Conservation (phyloP, 1,284 basidiomycete species). For the Trichosporon sp. region DNA sequence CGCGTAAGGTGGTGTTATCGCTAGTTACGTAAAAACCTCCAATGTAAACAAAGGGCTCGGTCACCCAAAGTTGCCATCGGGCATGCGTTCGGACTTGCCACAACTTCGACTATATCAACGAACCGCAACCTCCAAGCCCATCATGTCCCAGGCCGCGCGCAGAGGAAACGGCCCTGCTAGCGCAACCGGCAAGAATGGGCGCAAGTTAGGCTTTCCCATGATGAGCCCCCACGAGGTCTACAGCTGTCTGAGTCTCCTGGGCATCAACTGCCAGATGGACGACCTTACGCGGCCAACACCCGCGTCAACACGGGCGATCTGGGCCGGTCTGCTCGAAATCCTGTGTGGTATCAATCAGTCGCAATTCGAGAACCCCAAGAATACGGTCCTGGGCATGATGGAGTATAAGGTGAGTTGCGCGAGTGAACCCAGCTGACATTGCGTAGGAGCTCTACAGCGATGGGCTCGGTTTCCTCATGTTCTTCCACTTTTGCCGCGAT, state of each 20-base stretch:
- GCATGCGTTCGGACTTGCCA: too few relatives aligned
- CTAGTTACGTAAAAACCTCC: neutral
- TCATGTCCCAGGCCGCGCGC: neutral
- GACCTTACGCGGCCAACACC: slow-evolving; percentile 66
- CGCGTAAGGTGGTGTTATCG: neutral
- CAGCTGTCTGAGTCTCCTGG: slow-evolving; percentile 37
- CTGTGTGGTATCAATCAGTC: slow-evolving; percentile 64
- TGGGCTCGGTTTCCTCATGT: slow-evolving; percentile 59
- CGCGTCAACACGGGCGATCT: slow-evolving; percentile 59
- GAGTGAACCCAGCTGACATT: neutral
- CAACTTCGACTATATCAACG: too few relatives aligned
- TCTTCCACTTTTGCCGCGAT: slow-evolving; percentile 63
- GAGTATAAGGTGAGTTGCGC: slow-evolving; percentile 52
- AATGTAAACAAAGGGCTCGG: slow-evolving; percentile 9
- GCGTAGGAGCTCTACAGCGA: slow-evolving; percentile 61
- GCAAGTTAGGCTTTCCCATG: slow-evolving; percentile 34
- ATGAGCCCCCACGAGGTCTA: slow-evolving; percentile 28
- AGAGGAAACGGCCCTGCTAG: neutral
- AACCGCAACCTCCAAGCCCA: neutral
- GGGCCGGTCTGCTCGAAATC: slow-evolving; percentile 58
- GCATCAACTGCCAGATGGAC: slow-evolving; percentile 57
- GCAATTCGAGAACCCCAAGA: slow-evolving; percentile 59
- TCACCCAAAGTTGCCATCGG: neutral
- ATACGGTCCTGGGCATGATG: slow-evolving; percentile 55
- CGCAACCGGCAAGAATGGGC: slow-evolving; percentile 19